Conservation (phyloP, 164 flowering plant species). For the Tetrastigma voinierianum region DNA sequence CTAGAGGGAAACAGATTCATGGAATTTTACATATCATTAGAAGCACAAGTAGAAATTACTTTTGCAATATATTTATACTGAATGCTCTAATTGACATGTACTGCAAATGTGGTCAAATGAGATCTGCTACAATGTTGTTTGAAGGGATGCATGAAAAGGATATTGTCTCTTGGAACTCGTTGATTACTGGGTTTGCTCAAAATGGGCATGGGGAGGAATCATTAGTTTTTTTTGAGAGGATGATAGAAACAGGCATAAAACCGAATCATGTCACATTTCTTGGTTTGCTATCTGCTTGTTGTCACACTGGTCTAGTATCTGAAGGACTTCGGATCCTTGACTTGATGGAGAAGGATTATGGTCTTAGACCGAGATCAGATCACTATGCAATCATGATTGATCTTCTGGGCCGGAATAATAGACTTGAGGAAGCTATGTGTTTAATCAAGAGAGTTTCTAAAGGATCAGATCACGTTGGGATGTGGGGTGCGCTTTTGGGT, state of each 20-base stretch:
- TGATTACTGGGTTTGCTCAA: constrained; percentile 59
- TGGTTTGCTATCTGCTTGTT: constrained; percentile 62
- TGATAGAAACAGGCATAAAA: constrained; percentile 33
- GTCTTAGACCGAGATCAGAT: constrained; percentile 46
- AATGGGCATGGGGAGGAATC: constrained; percentile 50
- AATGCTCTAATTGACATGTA: constrained; percentile 74
- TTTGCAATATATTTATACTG: constrained; percentile 33
- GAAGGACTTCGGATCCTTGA: constrained; percentile 39
- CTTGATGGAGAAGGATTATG: constrained; percentile 42
- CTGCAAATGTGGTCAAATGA: constrained; percentile 64
- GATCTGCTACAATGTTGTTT: constrained; percentile 38
- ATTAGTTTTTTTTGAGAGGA: constrained; percentile 34
- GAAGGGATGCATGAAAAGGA: constrained; percentile 44
- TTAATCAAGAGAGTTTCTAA: constrained; percentile 38
- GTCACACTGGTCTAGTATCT: constrained; percentile 52
- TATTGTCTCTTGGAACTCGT: constrained; percentile 62
- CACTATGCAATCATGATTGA: constrained; percentile 65
- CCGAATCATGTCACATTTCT: constrained; percentile 69
- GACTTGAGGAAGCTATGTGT: constrained; percentile 45
- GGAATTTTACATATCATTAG: constrained; percentile 43
- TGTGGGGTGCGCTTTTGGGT: constrained; percentile 68
- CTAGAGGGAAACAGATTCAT: constrained; percentile 59
- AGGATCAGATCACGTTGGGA: constrained; percentile 34
- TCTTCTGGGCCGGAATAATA: constrained; percentile 56
- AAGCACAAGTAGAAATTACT: constrained; percentile 13